Percentiles rank a stretch among this genome's conserved stretches.
Conservation (phyloP, 768 basidiomycete species). For the Phaffia tasmanica region DNA sequence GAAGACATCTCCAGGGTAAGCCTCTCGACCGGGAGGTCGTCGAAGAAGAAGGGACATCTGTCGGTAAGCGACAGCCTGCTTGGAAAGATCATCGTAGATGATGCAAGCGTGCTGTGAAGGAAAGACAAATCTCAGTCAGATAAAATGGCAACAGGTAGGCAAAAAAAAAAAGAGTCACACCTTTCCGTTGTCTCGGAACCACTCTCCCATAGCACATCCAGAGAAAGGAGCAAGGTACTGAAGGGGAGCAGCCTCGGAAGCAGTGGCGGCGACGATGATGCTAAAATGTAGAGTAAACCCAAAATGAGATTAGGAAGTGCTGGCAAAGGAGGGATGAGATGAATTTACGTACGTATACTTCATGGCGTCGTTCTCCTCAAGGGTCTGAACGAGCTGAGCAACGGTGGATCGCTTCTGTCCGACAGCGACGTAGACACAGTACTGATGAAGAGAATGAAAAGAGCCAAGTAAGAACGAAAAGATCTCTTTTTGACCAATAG, state of each 20-base stretch:
- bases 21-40: slow-evolving; percentile 76
- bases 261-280: slow-evolving; percentile 98
- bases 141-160: no score
- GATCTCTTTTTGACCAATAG: background rate
- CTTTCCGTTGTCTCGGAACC: slow-evolving; percentile 99
- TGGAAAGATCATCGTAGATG: slow-evolving; percentile 98
- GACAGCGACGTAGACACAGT: slow-evolving; percentile 99
- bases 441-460: slow-evolving; percentile 34
- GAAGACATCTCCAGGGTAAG: slow-evolving; percentile 63
- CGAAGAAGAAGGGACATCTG: slow-evolving; percentile 99
- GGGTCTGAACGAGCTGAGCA: slow-evolving; percentile 97
- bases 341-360: slow-evolving; percentile 63
- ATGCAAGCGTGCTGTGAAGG: slow-evolving; percentile 71
- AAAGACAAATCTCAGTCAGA: background rate
- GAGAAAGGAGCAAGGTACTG: slow-evolving; percentile 99
- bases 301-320: background rate
- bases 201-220: slow-evolving; percentile 99
- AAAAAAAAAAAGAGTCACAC: background rate
- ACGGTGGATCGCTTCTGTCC: slow-evolving; percentile 99
- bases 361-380: slow-evolving; percentile 99
- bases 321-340: background rate
- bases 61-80: slow-evolving; percentile 99
- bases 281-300: slow-evolving; percentile 1
- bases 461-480: background rate
- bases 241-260: slow-evolving; percentile 96